Conservation (phyloP, 1,139 yeast genomes). For the Yamadazyma taylorii region DNA sequence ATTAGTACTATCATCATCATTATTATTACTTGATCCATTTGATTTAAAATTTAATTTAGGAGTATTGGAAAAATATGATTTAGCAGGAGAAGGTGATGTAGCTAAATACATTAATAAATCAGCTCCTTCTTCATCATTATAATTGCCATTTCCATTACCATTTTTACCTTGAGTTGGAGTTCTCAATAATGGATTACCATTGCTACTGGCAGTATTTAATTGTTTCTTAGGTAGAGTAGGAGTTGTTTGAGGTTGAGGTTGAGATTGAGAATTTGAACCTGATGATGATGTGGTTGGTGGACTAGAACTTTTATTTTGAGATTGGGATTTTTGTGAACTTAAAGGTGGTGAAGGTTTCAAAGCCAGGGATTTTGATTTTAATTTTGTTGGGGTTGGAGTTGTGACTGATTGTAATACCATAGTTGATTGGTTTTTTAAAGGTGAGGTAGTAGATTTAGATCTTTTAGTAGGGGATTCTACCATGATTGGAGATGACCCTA, state of each 20-base stretch:
- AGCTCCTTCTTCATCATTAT: slow-evolving; percentile 74
- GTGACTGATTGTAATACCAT: slow-evolving; percentile 40
- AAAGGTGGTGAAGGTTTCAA: slow-evolving; percentile 43
- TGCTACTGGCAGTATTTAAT: slow-evolving; percentile 9
- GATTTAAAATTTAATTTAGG: slow-evolving; percentile 21
- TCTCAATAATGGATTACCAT: slow-evolving; percentile 25
- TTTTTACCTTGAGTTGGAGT: slow-evolving; percentile 39
- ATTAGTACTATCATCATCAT: no score
- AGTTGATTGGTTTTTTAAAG: slow-evolving; percentile 30
- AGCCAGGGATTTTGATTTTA: slow-evolving; percentile 18
- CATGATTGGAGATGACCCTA: slow-evolving; percentile 28
- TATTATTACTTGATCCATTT: background rate
- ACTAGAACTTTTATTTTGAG: no score
- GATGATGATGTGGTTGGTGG: no score
- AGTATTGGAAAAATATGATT: slow-evolving; percentile 35
- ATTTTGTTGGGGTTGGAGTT: slow-evolving; percentile 35
- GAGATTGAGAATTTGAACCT: slow-evolving; percentile 1
- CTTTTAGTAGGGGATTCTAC: slow-evolving; percentile 38
- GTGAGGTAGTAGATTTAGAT: slow-evolving; percentile 23
- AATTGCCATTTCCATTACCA: slow-evolving; percentile 18
- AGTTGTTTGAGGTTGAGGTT: slow-evolving; percentile 27
- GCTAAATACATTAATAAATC: slow-evolving; percentile 79
- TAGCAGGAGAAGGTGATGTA: slow-evolving; percentile 80
- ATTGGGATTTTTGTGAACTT: slow-evolving; percentile 17
- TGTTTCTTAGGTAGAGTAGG: slow-evolving; percentile 35